phyloP scores from a whole-genome alignment of 2,329 filamentous ascomycete genomes.

The Endothia cerciana region DNA sequence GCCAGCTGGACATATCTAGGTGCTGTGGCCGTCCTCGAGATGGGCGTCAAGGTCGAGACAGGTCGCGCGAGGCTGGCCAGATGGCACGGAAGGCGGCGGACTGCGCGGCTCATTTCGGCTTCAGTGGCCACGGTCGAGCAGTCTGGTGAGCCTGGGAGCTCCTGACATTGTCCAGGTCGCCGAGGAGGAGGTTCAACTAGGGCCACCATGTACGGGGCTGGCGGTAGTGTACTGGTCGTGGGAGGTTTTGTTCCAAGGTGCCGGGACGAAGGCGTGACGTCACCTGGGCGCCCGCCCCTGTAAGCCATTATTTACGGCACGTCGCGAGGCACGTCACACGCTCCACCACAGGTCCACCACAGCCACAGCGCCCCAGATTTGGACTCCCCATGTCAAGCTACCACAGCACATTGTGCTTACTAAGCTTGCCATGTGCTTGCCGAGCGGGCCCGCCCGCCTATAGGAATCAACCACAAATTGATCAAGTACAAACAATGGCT shows the following conservation, averaged over 20 bases:
- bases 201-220: background rate
- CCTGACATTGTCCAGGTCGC: background rate
- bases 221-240: background rate
- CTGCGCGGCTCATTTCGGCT: constrained; percentile 32
- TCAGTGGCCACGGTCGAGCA: constrained; percentile 8
- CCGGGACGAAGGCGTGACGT: constrained; percentile 13
- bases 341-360: no score
- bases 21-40: background rate
- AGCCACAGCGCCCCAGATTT: no score
- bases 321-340: no score
- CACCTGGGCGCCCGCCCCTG: background rate
- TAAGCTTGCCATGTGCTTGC: no score
- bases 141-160: background rate
- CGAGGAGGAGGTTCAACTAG: background rate
- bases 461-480: no score
- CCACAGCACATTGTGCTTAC: no score
- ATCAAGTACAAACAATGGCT: no score
- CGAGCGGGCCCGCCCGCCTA: no score
- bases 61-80: constrained; percentile 29
- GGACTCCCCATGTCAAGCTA: no score
- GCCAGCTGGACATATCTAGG: background rate
- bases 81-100: constrained; percentile 31
- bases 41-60: constrained; percentile 4
- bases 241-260: background rate
- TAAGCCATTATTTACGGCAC: no score